Evolutionary conservation across 192 early-diverging fungal species (phyloP), one percentile per base, ranked within the genome.

Genomic region (Mortierella hygrophila): DNA sequence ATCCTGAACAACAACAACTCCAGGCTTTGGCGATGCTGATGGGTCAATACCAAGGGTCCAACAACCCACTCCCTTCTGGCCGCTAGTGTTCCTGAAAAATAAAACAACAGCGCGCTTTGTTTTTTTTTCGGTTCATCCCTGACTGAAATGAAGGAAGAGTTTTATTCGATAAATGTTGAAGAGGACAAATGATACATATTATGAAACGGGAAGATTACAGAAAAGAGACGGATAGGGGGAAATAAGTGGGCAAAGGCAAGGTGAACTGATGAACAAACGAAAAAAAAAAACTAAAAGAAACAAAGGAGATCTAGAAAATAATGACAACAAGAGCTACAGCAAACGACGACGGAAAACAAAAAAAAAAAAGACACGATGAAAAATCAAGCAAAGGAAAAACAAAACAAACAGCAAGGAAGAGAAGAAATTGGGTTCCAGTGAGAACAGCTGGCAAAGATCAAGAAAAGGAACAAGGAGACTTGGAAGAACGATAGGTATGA

Each of bases 1-100:
- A 65, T 29, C 70, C 77, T 29, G 49, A 70, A 55, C 68, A 79
- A 11, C 54, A 79, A 18, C 78, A 79, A 15, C 78, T 73, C 1
- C 78, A 72, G 42, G 77, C 68, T 1, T 52, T 41, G 40, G 35
- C 68, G 37, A 57, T 71, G 69, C 49, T 78, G 35, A 35, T 78
- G 68, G 68, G 52, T 11, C 68, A 71, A 29, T 78, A 69, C n/a
- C 49, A 47, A 1, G 47, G 52, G 9, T 68, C 47, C 68, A 42
- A 75, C 20, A n/a, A 40, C 40, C 7, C 42, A n/a, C n/a, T 5
- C 26, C 20, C 37, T 15, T 57, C 47, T 23, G 18, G 49, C 63
- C 38, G 29, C 37, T 57, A 21, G 23, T 32, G 26, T 72, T 72
- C 21, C 40, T 10, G 4, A 47, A 29, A n/a, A 41, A 73, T 29